Evolutionary conservation across 257 asterid species (phyloP), one percentile per base, ranked within the genome.

Genomic region (Primulina tabacum): DNA sequence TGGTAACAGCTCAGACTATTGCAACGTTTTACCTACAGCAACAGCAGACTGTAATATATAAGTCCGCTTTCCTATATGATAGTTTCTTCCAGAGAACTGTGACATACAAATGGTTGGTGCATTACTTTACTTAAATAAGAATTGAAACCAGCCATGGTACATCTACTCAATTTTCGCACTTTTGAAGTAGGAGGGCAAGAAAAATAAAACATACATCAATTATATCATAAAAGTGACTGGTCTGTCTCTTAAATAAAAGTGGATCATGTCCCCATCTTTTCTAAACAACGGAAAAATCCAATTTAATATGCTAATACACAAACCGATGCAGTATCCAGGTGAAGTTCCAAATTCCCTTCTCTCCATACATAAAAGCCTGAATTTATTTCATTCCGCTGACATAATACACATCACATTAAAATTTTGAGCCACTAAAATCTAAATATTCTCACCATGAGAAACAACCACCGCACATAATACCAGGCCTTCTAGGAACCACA

Each of bases 21-120:
- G 69, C 20, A 33, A 33, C 6, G 35, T 9, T 33, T n/a, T 26
- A 32, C 8, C n/a, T 62, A 64, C 63, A 77, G 57, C 20, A 11
- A 64, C 63, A 77, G 57, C 20, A 11, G 50, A 71, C 63, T 16
- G 26, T 17, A 18, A 64, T 33, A 33, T 2, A n/a, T 52, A 73
- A 53, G 72, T 67, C 69, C 18, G 59, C 17, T 40, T 43, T 43
- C 55, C 55, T 11, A 43, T 14, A 10, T 14, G 1, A 43, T 40
- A 10, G 10, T 14, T 14, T 43, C 55, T 43, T 11, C 18, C 55
- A 43, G 14, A 43, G 55, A n/a, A 43, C 55, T 4, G 55, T 43
- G 55, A 43, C n/a, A 43, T 43, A 18, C 55, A 43, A 43, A 43
- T 43, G n/a, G 12, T 43, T 43, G 7, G 53, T 43, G 18, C 55